Conservation (phyloP, 2,329 filamentous ascomycete species). For the Sarocladium strictum region DNA sequence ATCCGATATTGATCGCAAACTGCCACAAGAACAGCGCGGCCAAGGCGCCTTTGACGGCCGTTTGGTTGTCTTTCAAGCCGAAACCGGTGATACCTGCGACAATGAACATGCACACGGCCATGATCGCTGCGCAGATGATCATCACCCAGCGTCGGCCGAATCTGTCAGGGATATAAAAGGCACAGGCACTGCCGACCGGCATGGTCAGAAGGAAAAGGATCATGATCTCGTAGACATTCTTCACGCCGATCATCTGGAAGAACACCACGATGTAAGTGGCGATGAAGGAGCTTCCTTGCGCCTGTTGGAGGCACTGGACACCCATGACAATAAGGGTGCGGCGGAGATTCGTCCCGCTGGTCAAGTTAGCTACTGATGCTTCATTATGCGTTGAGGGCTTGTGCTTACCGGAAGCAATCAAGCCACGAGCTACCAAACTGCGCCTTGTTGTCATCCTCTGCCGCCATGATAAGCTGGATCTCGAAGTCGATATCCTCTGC, state of each 20-base stretch:
- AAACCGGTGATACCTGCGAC: background rate
- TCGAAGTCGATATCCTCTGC: constrained; percentile 10
- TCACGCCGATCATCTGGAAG: constrained; percentile 16
- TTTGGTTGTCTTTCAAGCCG: background rate
- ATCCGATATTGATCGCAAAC: background rate
- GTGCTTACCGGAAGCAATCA: background rate
- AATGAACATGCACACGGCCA: constrained; percentile 11
- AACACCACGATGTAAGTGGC: constrained; percentile 18
- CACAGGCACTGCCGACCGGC: background rate
- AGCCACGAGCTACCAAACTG: constrained; percentile 10
- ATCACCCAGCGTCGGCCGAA: constrained; percentile 13
- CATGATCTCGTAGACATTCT: constrained; percentile 10
- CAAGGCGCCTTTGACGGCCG: background rate
- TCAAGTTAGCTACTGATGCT: too few relatives aligned
- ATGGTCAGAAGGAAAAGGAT: constrained; percentile 11
- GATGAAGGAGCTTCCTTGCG: constrained; percentile 17
- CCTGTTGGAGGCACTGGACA: constrained; percentile 14
- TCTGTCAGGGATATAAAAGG: constrained; percentile 10
- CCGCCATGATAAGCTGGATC: constrained; percentile 12
- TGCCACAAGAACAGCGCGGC: background rate
- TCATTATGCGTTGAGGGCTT: too few relatives aligned
- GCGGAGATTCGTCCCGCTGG: background rate
- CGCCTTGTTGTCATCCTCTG: constrained; percentile 12
- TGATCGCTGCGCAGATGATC: constrained; percentile 12
- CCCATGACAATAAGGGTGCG: background rate